phyloP scores from a whole-genome alignment of 768 basidiomycete species.

The Scleroderma citrinum region DNA sequence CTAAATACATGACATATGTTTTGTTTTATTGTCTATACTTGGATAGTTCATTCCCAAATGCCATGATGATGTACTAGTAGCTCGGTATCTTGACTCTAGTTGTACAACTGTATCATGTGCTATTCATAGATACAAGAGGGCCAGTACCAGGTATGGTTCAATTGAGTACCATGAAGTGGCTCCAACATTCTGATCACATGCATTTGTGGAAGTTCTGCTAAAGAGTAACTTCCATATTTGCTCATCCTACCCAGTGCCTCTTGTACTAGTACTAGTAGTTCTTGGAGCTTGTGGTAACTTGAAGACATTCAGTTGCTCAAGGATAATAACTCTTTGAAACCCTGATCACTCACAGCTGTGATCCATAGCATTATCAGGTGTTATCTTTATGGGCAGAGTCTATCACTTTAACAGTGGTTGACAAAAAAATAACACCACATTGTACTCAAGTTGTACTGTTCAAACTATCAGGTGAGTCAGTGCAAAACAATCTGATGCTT shows the following conservation, averaged over 20 bases:
- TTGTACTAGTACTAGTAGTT: no score
- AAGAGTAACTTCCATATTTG: slow-evolving; percentile 82
- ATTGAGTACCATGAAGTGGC: slow-evolving; percentile 23
- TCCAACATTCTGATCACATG: slow-evolving; percentile 49
- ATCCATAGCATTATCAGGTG: no score
- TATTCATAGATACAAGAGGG: slow-evolving; percentile 42
- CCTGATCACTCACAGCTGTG: no score
- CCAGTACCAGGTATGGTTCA: slow-evolving; percentile 63
- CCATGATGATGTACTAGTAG: slow-evolving; percentile 13
- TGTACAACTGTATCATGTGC: slow-evolving; percentile 15
- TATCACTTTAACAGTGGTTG: no score
- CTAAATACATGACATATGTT: slow-evolving; percentile 22
- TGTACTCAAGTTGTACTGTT: no score
- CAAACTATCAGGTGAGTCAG: no score
- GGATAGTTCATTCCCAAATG: slow-evolving; percentile 28
- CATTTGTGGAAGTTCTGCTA: slow-evolving; percentile 79
- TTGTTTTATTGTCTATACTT: slow-evolving; percentile 32
- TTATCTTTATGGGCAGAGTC: no score
- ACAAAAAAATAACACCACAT: no score
- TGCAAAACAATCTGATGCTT: no score
- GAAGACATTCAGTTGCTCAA: slow-evolving; percentile 77
- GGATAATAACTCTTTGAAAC: slow-evolving; percentile 82
- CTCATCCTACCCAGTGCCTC: slow-evolving; percentile 89
- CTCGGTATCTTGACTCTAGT: slow-evolving; percentile 11
- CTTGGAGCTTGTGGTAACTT: slow-evolving; percentile 91